Percentiles rank a stretch among this genome's conserved stretches.
Conservation (phyloP, 805 yeast species). For the Clavispora santaluciae region DNA sequence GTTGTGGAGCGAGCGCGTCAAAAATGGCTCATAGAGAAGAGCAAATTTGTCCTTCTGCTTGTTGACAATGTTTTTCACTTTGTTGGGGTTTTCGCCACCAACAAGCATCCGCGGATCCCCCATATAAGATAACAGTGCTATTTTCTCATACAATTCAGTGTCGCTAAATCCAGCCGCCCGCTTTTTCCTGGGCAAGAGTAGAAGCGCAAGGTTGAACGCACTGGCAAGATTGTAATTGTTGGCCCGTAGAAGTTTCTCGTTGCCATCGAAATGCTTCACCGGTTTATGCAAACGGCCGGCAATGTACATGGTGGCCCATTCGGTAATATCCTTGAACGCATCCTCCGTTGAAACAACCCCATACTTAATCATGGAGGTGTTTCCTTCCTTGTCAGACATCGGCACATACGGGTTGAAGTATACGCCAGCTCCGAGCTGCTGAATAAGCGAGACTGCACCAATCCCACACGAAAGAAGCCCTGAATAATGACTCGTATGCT, state of each 20-base stretch:
- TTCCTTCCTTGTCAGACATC: constrained; percentile 40
- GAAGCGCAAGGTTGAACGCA: constrained; percentile 66
- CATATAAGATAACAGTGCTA: constrained; percentile 75
- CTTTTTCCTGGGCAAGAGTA: constrained; percentile 35
- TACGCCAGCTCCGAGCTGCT: constrained; percentile 79
- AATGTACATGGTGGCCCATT: constrained; percentile 81
- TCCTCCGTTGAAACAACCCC: constrained; percentile 72
- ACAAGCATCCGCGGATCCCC: constrained; percentile 86
- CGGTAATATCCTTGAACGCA: constrained; percentile 62
- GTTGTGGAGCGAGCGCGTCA: constrained; percentile 16
- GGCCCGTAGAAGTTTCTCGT: constrained; percentile 50
- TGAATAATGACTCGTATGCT: constrained; percentile 76
- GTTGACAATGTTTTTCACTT: constrained; percentile 76
- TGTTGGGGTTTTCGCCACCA: constrained; percentile 90
- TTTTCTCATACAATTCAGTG: constrained; percentile 64
- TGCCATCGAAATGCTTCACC: constrained; percentile 67
- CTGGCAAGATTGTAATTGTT: constrained; percentile 74
- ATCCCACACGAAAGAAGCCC: constrained; percentile 43
- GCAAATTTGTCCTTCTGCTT: constrained; percentile 71
- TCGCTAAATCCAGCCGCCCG: constrained; percentile 41
- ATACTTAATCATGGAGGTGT: constrained; percentile 56
- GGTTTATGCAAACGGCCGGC: constrained; percentile 96
- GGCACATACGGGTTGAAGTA: constrained; percentile 89
- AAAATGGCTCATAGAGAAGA: constrained; percentile 65
- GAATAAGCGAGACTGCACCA: constrained; percentile 44